phyloP scores from a whole-genome alignment of 768 basidiomycete species.

The Grammothele lineata region DNA sequence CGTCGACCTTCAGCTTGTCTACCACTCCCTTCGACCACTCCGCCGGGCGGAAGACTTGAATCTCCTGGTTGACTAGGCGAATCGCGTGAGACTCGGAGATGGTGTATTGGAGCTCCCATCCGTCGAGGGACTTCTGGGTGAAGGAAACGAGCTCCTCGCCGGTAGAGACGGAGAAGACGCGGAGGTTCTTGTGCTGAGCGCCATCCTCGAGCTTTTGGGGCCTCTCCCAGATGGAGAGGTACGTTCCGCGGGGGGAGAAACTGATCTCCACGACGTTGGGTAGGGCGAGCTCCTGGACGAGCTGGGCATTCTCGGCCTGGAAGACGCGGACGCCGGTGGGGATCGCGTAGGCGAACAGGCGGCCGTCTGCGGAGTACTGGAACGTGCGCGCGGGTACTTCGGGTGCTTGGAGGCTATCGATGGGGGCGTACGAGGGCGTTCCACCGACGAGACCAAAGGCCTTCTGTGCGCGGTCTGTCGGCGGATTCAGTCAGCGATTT shows the following conservation, averaged over 20 bases:
- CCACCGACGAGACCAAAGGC: slow-evolving; percentile 81
- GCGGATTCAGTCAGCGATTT: slow-evolving; percentile 6
- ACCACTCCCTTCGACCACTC: slow-evolving; percentile 77
- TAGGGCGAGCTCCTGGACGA: slow-evolving; percentile 71
- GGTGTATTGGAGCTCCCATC: slow-evolving; percentile 91
- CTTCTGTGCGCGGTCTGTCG: slow-evolving; percentile 90
- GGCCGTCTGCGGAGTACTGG: slow-evolving; percentile 82
- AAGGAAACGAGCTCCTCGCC: slow-evolving; percentile 86
- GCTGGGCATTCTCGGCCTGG: slow-evolving; percentile 67
- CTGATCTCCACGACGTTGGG: slow-evolving; percentile 77
- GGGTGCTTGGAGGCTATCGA: slow-evolving; percentile 61
- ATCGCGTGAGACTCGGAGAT: slow-evolving; percentile 85
- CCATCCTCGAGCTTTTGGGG: slow-evolving; percentile 90
- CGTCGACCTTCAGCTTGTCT: slow-evolving; percentile 81
- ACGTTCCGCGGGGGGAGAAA: slow-evolving; percentile 93
- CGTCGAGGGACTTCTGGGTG: slow-evolving; percentile 86
- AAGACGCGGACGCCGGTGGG: slow-evolving; percentile 75
- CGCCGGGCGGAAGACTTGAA: slow-evolving; percentile 79
- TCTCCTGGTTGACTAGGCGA: slow-evolving; percentile 73
- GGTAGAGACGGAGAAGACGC: slow-evolving; percentile 81
- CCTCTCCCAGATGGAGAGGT: slow-evolving; percentile 94
- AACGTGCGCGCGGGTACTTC: slow-evolving; percentile 72
- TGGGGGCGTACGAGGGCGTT: slow-evolving; percentile 65
- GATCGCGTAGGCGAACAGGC: slow-evolving; percentile 81
- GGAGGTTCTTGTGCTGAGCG: slow-evolving; percentile 88